These are phyloP conservation scores for Cryptosporidium meleagridis DNA, from an alignment of 169 alveolate species.

Conservation along the genomic window DNA sequence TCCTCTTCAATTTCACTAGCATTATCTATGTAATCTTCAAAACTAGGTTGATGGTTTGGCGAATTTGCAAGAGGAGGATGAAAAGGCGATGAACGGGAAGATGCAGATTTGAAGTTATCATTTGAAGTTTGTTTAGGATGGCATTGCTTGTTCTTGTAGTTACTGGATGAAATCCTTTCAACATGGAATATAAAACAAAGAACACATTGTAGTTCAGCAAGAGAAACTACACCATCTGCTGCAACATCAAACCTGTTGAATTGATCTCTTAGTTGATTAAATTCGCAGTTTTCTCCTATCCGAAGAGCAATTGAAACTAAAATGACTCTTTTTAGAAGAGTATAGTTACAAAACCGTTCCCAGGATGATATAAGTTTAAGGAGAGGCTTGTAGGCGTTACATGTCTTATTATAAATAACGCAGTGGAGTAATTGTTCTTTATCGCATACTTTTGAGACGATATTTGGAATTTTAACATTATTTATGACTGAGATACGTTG, in stretches of 20 bases:
- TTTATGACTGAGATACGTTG: background rate
- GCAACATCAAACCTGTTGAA: conserved; percentile 59
- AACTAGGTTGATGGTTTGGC: background rate
- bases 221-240: conserved; percentile 71
- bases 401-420: conserved; percentile 13
- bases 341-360: conserved; percentile 61
- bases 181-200: conserved; percentile 62
- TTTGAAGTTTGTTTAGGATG: background rate
- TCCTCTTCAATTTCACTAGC: conserved; percentile 56
- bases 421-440: conserved; percentile 20
- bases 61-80: background rate
- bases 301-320: conserved; percentile 70
- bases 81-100: background rate
- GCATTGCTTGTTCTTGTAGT: background rate
- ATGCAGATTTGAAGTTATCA: background rate
- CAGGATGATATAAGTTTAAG: conserved; percentile 19
- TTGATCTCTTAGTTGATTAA: conserved; percentile 32
- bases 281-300: conserved; percentile 55
- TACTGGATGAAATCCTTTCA: conserved; percentile 18
- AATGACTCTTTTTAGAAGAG: conserved; percentile 63
- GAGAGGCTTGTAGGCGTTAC: conserved; percentile 28
- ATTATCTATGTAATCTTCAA: conserved; percentile 9
- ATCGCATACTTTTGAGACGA: conserved; percentile 43
- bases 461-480: conserved; percentile 7
- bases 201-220: conserved; percentile 70